phyloP scores from a whole-genome alignment of 371 early-diverging fungal species.

The Actinomortierella wolfii region DNA sequence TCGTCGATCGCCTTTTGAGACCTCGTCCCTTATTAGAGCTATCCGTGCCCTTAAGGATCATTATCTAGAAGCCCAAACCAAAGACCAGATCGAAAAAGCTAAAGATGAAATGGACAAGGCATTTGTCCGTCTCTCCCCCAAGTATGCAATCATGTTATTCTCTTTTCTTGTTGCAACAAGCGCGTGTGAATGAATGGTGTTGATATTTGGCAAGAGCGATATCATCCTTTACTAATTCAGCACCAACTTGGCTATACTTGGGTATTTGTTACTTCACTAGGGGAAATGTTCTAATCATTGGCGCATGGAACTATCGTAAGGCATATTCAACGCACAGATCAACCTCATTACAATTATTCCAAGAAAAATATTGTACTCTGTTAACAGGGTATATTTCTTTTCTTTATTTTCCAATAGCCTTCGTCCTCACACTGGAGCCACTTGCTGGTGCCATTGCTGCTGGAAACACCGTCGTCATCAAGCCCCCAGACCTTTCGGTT shows the following conservation, averaged over 20 bases:
- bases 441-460: conserved; percentile 79
- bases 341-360: too few relatives aligned
- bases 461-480: conserved; percentile 82
- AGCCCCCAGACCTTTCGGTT: conserved; percentile 81
- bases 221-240: too few relatives aligned
- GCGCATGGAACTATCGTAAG: conserved; percentile 89
- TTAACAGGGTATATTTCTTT: conserved; percentile 43
- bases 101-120: conserved; percentile 27
- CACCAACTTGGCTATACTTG: conserved; percentile 11
- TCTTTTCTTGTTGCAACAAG: too few relatives aligned
- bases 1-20: conserved; percentile 48
- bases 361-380: too few relatives aligned
- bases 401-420: conserved; percentile 46
- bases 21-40: conserved; percentile 49
- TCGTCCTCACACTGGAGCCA: conserved; percentile 52
- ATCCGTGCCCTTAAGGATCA: conserved; percentile 51
- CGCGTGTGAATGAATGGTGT: too few relatives aligned
- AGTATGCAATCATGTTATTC: conserved; percentile 13
- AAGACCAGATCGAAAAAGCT: conserved; percentile 11
- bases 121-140: conserved; percentile 32
- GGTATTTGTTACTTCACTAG: conserved; percentile 15
- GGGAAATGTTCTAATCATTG: conserved; percentile 77
- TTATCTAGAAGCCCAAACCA: conserved; percentile 48
- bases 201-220: too few relatives aligned
- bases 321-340: too few relatives aligned